These are phyloP conservation scores for Mycena vitilis DNA, from an alignment of 768 basidiomycete species.

Conservation along the genomic window DNA sequence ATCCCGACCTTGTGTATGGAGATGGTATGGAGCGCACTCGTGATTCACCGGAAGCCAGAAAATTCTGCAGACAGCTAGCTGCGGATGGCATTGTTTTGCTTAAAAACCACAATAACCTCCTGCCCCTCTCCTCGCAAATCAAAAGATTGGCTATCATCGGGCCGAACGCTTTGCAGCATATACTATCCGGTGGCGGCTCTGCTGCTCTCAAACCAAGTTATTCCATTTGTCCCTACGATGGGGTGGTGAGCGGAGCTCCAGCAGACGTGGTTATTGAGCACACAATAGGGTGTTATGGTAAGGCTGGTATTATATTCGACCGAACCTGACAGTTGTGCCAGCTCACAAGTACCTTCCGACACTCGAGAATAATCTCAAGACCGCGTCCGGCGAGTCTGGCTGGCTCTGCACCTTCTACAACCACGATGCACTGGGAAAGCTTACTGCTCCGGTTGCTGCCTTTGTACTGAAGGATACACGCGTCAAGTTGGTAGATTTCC, in stretches of 20 bases:
- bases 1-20: constrained; percentile 71
- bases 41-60: constrained; percentile 62
- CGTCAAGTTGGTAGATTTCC: constrained; percentile 74
- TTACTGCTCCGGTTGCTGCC: constrained; percentile 54
- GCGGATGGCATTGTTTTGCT: constrained; percentile 74
- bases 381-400: constrained; percentile 63
- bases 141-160: constrained; percentile 74
- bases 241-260: constrained; percentile 62
- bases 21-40: constrained; percentile 69
- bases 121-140: constrained; percentile 60
- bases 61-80: constrained; percentile 67
- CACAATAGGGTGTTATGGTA: constrained; percentile 74
- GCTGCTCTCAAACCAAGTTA: constrained; percentile 78
- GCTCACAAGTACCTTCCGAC: constrained; percentile 79
- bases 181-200: constrained; percentile 84
- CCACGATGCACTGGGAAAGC: constrained; percentile 58
- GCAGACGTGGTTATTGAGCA: constrained; percentile 64
- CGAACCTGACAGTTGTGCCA: constrained; percentile 36
- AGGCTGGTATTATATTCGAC: constrained; percentile 30
- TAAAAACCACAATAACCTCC: constrained; percentile 66
- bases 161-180: constrained; percentile 71
- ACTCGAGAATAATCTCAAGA: constrained; percentile 68
- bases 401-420: constrained; percentile 76
- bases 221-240: constrained; percentile 72
- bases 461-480: constrained; percentile 69